phyloP scores from a whole-genome alignment of 2,329 filamentous ascomycete genomes.

The Fusarium sambucinum region DNA sequence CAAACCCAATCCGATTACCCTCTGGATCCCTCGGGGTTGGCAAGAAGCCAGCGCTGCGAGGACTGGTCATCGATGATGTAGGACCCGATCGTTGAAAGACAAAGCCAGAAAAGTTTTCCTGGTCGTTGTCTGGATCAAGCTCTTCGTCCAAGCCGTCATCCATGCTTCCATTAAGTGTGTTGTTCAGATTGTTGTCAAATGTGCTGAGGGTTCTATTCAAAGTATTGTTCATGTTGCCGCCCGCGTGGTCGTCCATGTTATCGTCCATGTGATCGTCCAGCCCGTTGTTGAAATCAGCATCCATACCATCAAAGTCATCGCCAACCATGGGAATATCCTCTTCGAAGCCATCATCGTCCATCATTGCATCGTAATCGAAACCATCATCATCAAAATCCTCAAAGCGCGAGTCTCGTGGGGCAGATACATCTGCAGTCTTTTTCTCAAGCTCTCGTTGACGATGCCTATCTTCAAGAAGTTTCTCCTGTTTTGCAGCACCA shows the following conservation, averaged over 20 bases:
- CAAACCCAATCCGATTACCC: slow-evolving; percentile 69
- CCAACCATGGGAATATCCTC: slow-evolving; percentile 58
- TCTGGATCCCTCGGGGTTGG: slow-evolving; percentile 67
- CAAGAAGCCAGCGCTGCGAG: slow-evolving; percentile 60
- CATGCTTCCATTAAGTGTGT: slow-evolving; percentile 14
- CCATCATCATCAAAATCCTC: slow-evolving; percentile 73
- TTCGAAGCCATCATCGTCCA: slow-evolving; percentile 74
- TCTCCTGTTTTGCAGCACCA: slow-evolving; percentile 75
- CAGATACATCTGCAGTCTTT: slow-evolving; percentile 56
- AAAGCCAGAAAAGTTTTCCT: slow-evolving; percentile 72
- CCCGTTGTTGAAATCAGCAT: slow-evolving; percentile 44
- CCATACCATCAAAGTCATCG: slow-evolving; percentile 50
- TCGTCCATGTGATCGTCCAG: slow-evolving; percentile 33
- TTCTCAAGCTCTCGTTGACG: slow-evolving; percentile 74
- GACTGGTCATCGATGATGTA: slow-evolving; percentile 63
- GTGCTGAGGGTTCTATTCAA: slow-evolving; percentile 30
- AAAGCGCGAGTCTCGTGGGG: slow-evolving; percentile 64
- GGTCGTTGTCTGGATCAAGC: slow-evolving; percentile 51
- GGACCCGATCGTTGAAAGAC: slow-evolving; percentile 68
- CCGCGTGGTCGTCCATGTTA: slow-evolving; percentile 26
- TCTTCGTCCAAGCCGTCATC: slow-evolving; percentile 46
- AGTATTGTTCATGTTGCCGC: slow-evolving; percentile 26
- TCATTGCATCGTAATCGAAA: slow-evolving; percentile 73
- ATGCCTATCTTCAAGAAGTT: slow-evolving; percentile 78
- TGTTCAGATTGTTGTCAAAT: slow-evolving; percentile 42